phyloP scores from a whole-genome alignment of 2,329 filamentous ascomycete genomes.

The Fusarium sp. region DNA sequence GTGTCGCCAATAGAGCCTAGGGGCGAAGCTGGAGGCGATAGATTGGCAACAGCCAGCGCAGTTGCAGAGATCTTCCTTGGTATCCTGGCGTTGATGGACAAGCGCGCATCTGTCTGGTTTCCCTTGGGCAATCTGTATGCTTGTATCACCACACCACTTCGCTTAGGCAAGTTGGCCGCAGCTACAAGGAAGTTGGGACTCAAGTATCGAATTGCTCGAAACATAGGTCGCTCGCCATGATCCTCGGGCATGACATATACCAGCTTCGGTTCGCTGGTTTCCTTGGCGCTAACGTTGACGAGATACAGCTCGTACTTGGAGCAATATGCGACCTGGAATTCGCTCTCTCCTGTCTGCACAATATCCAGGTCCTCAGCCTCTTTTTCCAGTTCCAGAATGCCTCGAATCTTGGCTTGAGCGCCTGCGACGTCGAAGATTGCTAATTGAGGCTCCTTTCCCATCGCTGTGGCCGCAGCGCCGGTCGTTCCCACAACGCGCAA shows the following conservation, averaged over 20 bases:
- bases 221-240: constrained; percentile 62
- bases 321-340: constrained; percentile 83
- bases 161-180: constrained; percentile 70
- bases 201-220: constrained; percentile 71
- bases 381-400: constrained; percentile 63
- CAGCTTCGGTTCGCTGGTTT: constrained; percentile 61
- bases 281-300: constrained; percentile 66
- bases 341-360: constrained; percentile 68
- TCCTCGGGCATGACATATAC: constrained; percentile 70
- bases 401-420: constrained; percentile 61
- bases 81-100: constrained; percentile 69
- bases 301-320: constrained; percentile 81
- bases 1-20: constrained; percentile 70
- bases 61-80: constrained; percentile 79
- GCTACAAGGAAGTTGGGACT: constrained; percentile 70
- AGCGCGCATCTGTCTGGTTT: constrained; percentile 58
- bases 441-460: constrained; percentile 82
- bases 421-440: constrained; percentile 78
- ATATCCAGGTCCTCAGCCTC: constrained; percentile 80
- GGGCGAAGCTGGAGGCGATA: constrained; percentile 68
- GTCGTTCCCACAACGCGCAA: constrained; percentile 73
- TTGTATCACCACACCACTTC: constrained; percentile 68
- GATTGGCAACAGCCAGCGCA: constrained; percentile 80
- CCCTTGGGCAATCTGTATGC: constrained; percentile 66
- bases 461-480: constrained; percentile 82